These are phyloP conservation scores for Leccinum fuscescens DNA, from an alignment of 1,284 basidiomycete species.

Conservation along the genomic window DNA sequence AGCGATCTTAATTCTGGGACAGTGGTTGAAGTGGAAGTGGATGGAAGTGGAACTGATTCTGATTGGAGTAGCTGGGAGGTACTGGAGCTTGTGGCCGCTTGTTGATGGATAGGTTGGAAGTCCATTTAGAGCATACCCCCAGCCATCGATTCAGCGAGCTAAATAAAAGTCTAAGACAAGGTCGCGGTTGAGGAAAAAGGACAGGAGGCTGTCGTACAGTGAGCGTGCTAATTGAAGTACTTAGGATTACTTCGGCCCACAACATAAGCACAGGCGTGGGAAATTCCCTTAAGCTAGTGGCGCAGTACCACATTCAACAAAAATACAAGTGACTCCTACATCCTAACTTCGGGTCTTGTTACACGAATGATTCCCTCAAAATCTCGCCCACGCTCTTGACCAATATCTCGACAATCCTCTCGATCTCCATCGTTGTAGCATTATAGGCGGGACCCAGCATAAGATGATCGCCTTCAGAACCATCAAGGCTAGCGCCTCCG, in stretches of 20 bases:
- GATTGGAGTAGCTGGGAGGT: slow-evolving; percentile 37
- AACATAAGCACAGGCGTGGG: slow-evolving; percentile 31
- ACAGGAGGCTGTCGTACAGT: slow-evolving; percentile 15
- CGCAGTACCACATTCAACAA: slow-evolving; percentile 2
- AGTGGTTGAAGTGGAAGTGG: slow-evolving; percentile 34
- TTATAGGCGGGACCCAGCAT: slow-evolving; percentile 77
- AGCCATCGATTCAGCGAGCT: slow-evolving; percentile 68
- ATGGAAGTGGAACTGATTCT: slow-evolving; percentile 37
- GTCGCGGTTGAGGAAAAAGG: slow-evolving; percentile 29
- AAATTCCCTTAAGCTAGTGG: slow-evolving; percentile 21
- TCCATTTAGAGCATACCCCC: slow-evolving; percentile 82
- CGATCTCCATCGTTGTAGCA: slow-evolving; percentile 62
- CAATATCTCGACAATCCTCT: slow-evolving; percentile 62
- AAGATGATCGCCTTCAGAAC: slow-evolving; percentile 67
- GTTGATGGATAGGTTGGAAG: slow-evolving; percentile 66
- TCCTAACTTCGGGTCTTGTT: neutral
- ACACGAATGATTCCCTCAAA: slow-evolving; percentile 38
- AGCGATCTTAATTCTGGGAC: slow-evolving; percentile 49
- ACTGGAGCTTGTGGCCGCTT: slow-evolving; percentile 67
- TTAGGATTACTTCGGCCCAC: slow-evolving; percentile 24
- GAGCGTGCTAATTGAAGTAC: slow-evolving; percentile 30
- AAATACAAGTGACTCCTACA: neutral
- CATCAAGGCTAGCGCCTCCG: slow-evolving; percentile 67
- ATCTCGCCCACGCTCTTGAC: slow-evolving; percentile 64
- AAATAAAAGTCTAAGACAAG: slow-evolving; percentile 24